Conservation (phyloP, 768 basidiomycete species). For the Cystofilobasidium capitatum region DNA sequence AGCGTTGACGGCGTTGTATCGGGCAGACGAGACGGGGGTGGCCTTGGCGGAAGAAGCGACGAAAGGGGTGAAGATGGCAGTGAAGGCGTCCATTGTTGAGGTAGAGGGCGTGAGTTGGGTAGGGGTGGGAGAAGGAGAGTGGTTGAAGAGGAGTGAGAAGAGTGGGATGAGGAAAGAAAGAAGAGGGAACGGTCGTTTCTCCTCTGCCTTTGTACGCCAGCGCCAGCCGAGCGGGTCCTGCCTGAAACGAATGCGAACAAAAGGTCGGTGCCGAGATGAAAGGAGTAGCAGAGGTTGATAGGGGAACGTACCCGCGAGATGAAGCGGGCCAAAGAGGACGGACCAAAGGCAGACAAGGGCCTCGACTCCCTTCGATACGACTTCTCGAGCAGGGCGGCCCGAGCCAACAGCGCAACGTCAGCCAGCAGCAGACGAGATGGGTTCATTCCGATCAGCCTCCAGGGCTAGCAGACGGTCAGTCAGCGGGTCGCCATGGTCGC, state of each 20-base stretch:
- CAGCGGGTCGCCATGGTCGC: no score
- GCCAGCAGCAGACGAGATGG: no score
- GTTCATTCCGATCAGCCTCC: no score
- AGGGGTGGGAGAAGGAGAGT: neutral
- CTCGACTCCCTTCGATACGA: no score
- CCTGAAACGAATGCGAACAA: neutral
- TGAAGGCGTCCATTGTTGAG: slow-evolving; percentile 26
- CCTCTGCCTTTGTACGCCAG: neutral
- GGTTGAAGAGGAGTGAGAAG: neutral
- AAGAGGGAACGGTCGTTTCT: neutral
- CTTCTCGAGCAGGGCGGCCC: no score
- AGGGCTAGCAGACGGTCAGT: no score
- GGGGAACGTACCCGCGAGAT: neutral
- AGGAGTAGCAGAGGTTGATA: neutral
- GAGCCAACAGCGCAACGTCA: no score
- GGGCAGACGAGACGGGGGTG: neutral
- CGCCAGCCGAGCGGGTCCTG: neutral
- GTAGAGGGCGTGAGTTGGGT: neutral
- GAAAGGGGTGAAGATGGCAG: slow-evolving; percentile 27
- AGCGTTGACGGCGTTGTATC: neutral
- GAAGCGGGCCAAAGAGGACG: no score
- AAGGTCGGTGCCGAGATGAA: neutral
- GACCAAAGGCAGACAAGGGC: no score
- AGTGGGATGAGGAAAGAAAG: slow-evolving; percentile 3
- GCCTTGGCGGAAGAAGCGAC: slow-evolving; percentile 16